These are phyloP conservation scores for Trichoderma parareesei DNA, from an alignment of 495 filamentous ascomycete species.

Conservation along the genomic window DNA sequence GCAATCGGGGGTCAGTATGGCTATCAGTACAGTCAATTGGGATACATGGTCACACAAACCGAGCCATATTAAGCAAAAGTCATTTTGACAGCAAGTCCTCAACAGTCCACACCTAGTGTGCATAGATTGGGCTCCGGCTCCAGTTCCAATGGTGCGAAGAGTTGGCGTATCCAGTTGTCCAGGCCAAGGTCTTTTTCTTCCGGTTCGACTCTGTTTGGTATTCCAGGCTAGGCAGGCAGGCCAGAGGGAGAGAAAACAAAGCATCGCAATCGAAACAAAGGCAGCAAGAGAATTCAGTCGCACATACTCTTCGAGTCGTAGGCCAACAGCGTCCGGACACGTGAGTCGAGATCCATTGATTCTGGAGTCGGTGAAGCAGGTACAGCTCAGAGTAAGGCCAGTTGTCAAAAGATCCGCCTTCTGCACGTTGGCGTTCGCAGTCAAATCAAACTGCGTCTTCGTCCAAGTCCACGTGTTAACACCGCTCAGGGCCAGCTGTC, in stretches of 20 bases:
- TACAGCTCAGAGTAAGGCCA: conserved; percentile 8
- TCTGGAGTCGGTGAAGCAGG: conserved; percentile 2
- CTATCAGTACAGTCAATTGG: conserved; percentile 12
- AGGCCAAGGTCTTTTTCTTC: background rate
- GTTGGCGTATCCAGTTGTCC: background rate
- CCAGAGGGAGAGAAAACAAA: background rate
- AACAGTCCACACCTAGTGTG: background rate
- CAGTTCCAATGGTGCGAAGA: background rate
- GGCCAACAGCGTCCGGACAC: conserved; percentile 7
- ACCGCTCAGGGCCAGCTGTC: conserved; percentile 3
- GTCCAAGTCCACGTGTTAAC: conserved; percentile 4
- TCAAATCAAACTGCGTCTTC: conserved; percentile 3
- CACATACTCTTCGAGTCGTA: conserved; percentile 12
- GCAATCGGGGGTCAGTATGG: conserved; percentile 18
- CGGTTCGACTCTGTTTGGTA: background rate
- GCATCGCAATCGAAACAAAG: background rate
- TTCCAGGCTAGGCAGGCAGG: background rate
- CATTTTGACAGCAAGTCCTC: conserved; percentile 12
- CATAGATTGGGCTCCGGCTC: conserved; percentile 1
- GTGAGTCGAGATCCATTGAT: conserved; percentile 1
- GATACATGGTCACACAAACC: conserved; percentile 31
- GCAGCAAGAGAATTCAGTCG: background rate
- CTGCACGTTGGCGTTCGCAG: conserved; percentile 6
- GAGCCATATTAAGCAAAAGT: conserved; percentile 14
- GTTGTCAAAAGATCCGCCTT: conserved; percentile 7